These are phyloP conservation scores for Spathaspora girioi DNA, from an alignment of 805 yeast species.

Conservation along the genomic window DNA sequence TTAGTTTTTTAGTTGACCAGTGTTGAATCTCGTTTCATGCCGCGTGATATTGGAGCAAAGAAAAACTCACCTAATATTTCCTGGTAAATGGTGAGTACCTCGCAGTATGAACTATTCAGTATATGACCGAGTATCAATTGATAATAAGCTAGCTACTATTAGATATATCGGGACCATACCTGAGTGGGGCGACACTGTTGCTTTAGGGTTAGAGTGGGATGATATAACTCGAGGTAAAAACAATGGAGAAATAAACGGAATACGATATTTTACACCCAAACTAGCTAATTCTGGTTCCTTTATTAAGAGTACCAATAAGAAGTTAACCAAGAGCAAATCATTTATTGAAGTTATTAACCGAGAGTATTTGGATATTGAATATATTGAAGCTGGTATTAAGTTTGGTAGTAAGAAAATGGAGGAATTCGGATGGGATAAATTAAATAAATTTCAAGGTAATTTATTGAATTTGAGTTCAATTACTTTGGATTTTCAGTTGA, in stretches of 20 bases:
- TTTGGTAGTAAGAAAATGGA: conserved; percentile 60
- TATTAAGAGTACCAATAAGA: conserved; percentile 42
- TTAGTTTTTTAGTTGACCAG: too few relatives aligned
- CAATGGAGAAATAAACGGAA: conserved; percentile 55
- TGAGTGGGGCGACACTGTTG: conserved; percentile 54
- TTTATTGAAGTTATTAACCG: conserved; percentile 48
- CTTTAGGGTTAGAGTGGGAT: conserved; percentile 90
- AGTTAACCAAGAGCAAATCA: conserved; percentile 21
- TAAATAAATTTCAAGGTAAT: conserved; percentile 46
- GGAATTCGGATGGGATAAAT: conserved; percentile 61
- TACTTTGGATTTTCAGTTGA: conserved; percentile 44
- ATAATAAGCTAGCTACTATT: conserved; percentile 59
- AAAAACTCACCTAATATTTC: too few relatives aligned
- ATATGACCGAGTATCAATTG: conserved; percentile 24
- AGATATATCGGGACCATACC: conserved; percentile 58
- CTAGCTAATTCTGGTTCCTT: conserved; percentile 60
- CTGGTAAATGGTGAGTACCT: too few relatives aligned
- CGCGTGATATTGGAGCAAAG: too few relatives aligned
- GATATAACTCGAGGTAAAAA: conserved; percentile 64
- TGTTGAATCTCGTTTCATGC: too few relatives aligned
- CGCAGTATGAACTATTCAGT: neutral
- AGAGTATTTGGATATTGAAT: conserved; percentile 22
- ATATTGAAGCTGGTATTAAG: conserved; percentile 25
- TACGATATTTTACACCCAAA: conserved; percentile 46
- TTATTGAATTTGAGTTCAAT: conserved; percentile 43